A percentile compares a stretch with the other conserved stretches of the same genome.
phyloP scores from a whole-genome alignment of 2,329 filamentous ascomycete genomes.

The Tolypocladium cylindrosporum region DNA sequence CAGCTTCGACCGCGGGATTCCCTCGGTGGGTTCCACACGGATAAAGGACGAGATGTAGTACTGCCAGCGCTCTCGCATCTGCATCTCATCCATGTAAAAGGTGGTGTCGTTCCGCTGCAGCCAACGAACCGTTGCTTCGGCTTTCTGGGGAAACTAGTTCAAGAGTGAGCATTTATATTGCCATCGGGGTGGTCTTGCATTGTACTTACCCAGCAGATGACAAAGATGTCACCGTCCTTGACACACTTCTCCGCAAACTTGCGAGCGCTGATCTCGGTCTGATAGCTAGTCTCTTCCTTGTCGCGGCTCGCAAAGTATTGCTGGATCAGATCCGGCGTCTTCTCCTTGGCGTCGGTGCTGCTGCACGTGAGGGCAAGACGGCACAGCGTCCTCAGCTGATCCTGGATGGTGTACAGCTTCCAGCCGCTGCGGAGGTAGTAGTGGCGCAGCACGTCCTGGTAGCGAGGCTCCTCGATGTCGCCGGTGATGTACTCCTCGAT shows the following conservation, averaged over 20 bases:
- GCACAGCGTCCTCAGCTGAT: constrained; percentile 71
- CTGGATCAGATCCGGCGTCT: constrained; percentile 81
- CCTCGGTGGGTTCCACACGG: constrained; percentile 80
- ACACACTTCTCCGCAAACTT: constrained; percentile 89
- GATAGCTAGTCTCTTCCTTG: constrained; percentile 77
- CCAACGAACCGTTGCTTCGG: constrained; percentile 63
- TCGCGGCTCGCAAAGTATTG: constrained; percentile 76
- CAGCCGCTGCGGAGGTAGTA: constrained; percentile 89
- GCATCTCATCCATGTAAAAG: constrained; percentile 82
- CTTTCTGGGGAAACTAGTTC: constrained; percentile 53
- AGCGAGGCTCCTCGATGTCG: constrained; percentile 70
- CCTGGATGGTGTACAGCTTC: constrained; percentile 88
- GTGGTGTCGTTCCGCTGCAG: constrained; percentile 61
- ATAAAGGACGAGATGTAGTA: constrained; percentile 93
- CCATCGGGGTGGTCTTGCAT: neutral
- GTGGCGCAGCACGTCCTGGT: constrained; percentile 83
- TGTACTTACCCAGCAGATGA: constrained; percentile 75
- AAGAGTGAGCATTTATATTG: neutral
- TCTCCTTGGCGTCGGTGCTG: constrained; percentile 80
- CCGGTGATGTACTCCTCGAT: constrained; percentile 79
- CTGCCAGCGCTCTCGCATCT: constrained; percentile 75
- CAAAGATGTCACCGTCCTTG: constrained; percentile 87
- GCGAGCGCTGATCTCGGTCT: constrained; percentile 80
- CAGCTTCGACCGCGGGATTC: constrained; percentile 54
- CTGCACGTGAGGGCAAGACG: constrained; percentile 77